Base-by-base conservation (phyloP, 495 filamentous ascomycete species). In the Evansstolkia leycettana region DNA sequence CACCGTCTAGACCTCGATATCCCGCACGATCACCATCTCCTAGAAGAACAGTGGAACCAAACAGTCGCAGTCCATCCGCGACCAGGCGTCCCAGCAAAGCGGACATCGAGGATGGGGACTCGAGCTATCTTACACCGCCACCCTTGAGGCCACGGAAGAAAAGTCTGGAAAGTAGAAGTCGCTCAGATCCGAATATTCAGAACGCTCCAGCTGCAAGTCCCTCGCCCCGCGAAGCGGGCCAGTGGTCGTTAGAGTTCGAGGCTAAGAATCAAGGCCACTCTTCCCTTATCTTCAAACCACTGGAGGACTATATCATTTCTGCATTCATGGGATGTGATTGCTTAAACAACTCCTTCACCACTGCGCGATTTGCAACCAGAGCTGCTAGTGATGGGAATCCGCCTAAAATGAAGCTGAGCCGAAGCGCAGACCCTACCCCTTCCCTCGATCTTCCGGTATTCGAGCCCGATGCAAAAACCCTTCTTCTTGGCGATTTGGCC, bases 401-500 rank as follows among this genome's bases (percentile, higher is more conserved):
- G 3, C 49, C 58, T 7, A 47, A 36, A 40, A 55, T 48, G 41
- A 54, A 47, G 37, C 31, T 45, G 17, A 53, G 54, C 24, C 36
- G 43, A 4, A 50, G 17, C 10, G 17, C 41, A 18, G 34, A 39
- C n/a, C 32, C 34, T 1, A 48, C 45, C 11, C 35, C 47, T 18
- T 34, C 36, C 7, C 31, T 33, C 1, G 38, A 58, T 19, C 40
- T 51, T 7, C 46, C 46, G 6, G 41, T 70, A 3, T 72, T 70
- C 17, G 70, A 76, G 34, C 55, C 85, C 17, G 84, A 90, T 52
- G 73, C 80, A 0, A 90, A 88, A 53, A 78, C 82, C 0, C 62
- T 90, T 9, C 65, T 89, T 9, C 51, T 86, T n/a, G 84, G 84
- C 10, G 75, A 89, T 40, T 60, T 90, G 41, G 79, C 78, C 0